Base-by-base conservation (phyloP, 1,284 basidiomycete genomes). In the Inonotus hispidus region DNA sequence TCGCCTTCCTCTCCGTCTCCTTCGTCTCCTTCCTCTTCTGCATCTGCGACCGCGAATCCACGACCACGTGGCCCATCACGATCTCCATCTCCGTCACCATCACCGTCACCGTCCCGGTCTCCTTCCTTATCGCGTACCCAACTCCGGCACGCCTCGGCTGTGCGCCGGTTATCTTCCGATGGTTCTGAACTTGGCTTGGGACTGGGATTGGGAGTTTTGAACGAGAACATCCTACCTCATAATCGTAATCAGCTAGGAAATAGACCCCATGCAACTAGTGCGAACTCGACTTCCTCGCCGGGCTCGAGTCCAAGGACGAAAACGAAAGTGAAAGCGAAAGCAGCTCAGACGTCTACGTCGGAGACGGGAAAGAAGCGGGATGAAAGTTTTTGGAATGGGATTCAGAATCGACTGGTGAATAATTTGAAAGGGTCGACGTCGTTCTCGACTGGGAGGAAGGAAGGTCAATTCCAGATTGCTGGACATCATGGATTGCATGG, bases 131-230 rank as follows among this genome's bases (percentile, higher is more conserved):
- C 57, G 32, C 46, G 57, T 37, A 50, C 57, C 19, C 57, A 49
- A 37, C 35, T 13, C 37, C 53, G 39, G 6, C 37, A 59, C 52
- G 58, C 58, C 29, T 45, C 35, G 21, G 58, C 58, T n/a, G 50
- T 41, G 49, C 58, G 58, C 37, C 49, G 50, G 25, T 32, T 59
- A 19, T 59, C 52, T 27, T 5, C 32, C 39, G 58, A 43, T 11
- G 49, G 37, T 13, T 13, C 27, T 14, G 16, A 7, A 16, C 2
- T 21, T 10, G 13, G 16, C 19, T 4, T 43, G 6, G 16, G 16
- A 8, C 16, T 21, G 41, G 41, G 16, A 14, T 21, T 21, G 16
- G 16, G 16, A 43, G 41, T 16, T 7, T 14, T 14, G n/a, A n/a
- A 32, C 14, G n/a, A 45, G 25, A 39, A 59, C 19, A 32, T 43